Evolutionary conservation across 1,284 basidiomycete species (phyloP), one percentile per base, ranked within the genome.

Genomic region (Clitocybe nebularis): DNA sequence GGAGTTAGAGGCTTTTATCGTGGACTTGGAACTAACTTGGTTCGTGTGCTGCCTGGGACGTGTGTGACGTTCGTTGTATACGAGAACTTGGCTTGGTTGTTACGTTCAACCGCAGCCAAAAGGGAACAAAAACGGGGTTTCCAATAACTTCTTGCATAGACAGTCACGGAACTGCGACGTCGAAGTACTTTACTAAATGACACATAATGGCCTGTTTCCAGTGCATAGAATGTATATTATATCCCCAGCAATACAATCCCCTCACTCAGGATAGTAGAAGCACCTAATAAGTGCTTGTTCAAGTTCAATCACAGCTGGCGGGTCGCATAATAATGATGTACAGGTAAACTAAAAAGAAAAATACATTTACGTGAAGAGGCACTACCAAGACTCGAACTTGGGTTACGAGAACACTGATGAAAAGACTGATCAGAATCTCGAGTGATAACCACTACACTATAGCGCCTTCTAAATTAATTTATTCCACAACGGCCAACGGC

Each of bases 51-150:
- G 6, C 95, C 95, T 0, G 95, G 95, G 14, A 99, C 95, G 1
- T 98, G 95, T 61, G 90, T 97, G 37, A 98, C 95, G 1, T 97
- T 99, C 58, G 95, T 99, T 26, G 93, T 97, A 13, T 99, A 98
- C 61, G 96, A 98, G 64, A 97, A 98, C 56, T 61, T 95, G 39
- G 89, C 89, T 0, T 93, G 89, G 90, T 60, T 88, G 20, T 69
- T 93, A 45, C 72, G 85, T 52, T 76, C 75, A 7, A 73, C 72
- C 5, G 86, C 84, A 34, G 68, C 68, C 20, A 69, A 61, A 49
- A 51, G 63, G 25, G 67, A 66, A 25, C 47, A 53, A 36, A 41
- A 44, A n/a, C n/a, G n/a, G n/a, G n/a, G n/a, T n/a, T n/a, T n/a
- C n/a, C n/a, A n/a, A n/a, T n/a, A n/a, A n/a, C n/a, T n/a, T n/a